A percentile compares a stretch with the other conserved stretches of the same genome.
These are phyloP conservation scores for Nigrograna mackinnonii DNA, from an alignment of 2,329 filamentous ascomycete genomes.

Conservation along the genomic window DNA sequence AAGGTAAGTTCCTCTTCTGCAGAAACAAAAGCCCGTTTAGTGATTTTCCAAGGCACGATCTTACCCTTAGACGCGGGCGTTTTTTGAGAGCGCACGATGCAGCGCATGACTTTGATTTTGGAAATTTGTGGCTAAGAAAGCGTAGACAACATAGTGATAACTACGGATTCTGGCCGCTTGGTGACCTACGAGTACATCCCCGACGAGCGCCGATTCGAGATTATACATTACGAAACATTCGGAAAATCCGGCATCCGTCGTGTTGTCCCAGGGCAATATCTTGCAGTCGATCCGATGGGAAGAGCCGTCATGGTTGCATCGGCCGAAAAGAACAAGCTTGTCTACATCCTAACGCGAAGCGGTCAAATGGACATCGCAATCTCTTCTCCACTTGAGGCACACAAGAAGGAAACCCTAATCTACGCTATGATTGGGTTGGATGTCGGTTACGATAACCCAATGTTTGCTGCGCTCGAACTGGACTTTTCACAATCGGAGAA, in stretches of 20 bases:
- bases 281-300: conserved; percentile 94
- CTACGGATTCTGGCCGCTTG: conserved; percentile 93
- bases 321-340: conserved; percentile 98
- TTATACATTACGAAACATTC: conserved; percentile 94
- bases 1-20: conserved; percentile 71
- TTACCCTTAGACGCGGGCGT: conserved; percentile 26
- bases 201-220: conserved; percentile 82
- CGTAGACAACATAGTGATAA: conserved; percentile 92
- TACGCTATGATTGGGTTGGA: conserved; percentile 87
- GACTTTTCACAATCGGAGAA: conserved; percentile 92
- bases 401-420: conserved; percentile 89
- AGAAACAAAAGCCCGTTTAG: conserved; percentile 46
- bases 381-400: conserved; percentile 93
- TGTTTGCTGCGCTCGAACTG: conserved; percentile 92
- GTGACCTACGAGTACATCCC: conserved; percentile 91
- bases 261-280: conserved; percentile 93
- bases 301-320: conserved; percentile 93
- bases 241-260: conserved; percentile 94
- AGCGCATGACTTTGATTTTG: conserved; percentile 33
- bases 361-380: conserved; percentile 94
- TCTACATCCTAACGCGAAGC: conserved; percentile 97
- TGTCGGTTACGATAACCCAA: conserved; percentile 94
- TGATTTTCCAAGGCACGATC: conserved; percentile 49
- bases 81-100: conserved; percentile 25
- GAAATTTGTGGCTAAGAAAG: conserved; percentile 33